Evolutionary conservation across 176 grass and related monocot genomes (phyloP), one percentile per base, ranked within the genome.

Genomic region (Tillandsia fasciculata): DNA sequence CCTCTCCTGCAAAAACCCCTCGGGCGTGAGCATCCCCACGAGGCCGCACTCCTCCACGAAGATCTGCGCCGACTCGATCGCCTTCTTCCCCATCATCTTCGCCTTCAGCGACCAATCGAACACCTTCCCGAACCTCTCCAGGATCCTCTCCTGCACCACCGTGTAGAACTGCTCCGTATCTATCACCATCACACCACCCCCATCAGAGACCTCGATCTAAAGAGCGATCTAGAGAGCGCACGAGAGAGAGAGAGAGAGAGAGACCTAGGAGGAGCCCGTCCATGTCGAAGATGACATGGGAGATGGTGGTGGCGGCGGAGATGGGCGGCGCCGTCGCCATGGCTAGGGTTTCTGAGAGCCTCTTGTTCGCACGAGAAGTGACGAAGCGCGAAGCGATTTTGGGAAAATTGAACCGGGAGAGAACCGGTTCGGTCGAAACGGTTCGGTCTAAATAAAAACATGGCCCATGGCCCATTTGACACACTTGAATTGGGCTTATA

Each of bases 51-150:
- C 88, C 7, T 87, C 75, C 11, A 96, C 80, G 48, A 91, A 91
- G 76, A 89, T 96, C 57, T 63, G 83, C 11, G 88, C 92, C 11
- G 92, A 91, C 65, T 96, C 92, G 0, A 48, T 24, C 12, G 85
- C 83, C 85, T 88, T 96, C 81, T 88, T 96, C 65, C 92, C 92
- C 92, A 96, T 96, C 88, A 96, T 82, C 88, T 91, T 91, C 26
- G 89, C 89, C 85, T 97, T 92, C 53, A 97, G 82, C n/a, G 83
- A 78, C 93, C 93, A 97, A 54, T 97, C 86, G 50, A 97, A 97
- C 63, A 75, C 86, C 84, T 92, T 96, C 52, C 86, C 89, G 57
- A 82, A 97, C 79, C 86, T 82, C 51, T 77, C 86, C 0, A 92
- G 77, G 80, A 97, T 97, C 86, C 77, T 92, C 79, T 92, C 84